phyloP scores from a whole-genome alignment of 441 rosid species.

The Aquilaria agallochum region DNA sequence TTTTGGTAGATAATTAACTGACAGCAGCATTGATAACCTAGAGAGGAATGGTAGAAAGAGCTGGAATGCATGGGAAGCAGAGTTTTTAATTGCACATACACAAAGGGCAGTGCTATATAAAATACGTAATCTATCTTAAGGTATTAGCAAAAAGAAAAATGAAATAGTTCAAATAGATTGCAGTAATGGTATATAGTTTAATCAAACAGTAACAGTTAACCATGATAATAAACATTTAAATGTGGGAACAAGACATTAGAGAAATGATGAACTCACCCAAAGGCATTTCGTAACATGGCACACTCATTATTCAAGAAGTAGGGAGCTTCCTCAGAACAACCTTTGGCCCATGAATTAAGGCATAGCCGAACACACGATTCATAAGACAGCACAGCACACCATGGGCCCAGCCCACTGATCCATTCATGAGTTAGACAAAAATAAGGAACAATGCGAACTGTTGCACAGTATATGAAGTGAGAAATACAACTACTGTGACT shows the following conservation, averaged over 20 bases:
- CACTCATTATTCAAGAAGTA: conserved; percentile 81
- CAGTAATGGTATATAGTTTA: not conserved
- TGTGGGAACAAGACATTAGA: conserved; percentile 7
- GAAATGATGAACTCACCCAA: conserved; percentile 50
- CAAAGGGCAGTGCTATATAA: not conserved
- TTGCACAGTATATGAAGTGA: not conserved
- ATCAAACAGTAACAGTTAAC: conserved; percentile 2
- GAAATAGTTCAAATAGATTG: not conserved
- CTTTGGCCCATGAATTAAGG: conserved; percentile 80
- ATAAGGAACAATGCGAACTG: not conserved
- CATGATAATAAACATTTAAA: not conserved
- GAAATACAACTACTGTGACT: not conserved
- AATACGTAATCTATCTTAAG: too few relatives aligned
- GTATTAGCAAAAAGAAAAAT: too few relatives aligned
- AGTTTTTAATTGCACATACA: too few relatives aligned
- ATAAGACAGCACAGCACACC: conserved; percentile 83
- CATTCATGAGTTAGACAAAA: conserved; percentile 2
- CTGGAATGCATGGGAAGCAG: too few relatives aligned
- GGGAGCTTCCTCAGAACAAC: conserved; percentile 70
- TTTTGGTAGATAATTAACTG: conserved; percentile 8
- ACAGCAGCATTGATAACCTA: not conserved
- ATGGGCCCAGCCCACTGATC: conserved; percentile 76
- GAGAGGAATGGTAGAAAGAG: too few relatives aligned
- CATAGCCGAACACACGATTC: conserved; percentile 88
- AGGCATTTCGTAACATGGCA: conserved; percentile 56